Conservation (phyloP, 1,284 basidiomycete species). For the Schizopora paradoxa region DNA sequence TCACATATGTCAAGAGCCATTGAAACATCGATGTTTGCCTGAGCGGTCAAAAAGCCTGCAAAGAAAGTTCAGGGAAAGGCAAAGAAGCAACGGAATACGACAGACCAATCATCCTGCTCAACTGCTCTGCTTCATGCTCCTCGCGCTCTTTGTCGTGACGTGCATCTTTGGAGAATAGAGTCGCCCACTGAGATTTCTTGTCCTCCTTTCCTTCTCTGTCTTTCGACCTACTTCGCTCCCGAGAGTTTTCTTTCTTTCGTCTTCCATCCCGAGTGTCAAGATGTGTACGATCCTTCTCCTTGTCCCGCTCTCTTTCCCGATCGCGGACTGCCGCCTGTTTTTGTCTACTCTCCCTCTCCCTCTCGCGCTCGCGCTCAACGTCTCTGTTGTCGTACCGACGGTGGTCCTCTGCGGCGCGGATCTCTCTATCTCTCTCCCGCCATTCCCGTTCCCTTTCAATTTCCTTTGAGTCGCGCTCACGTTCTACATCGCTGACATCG, state of each 20-base stretch:
- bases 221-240: slow-evolving; percentile 25
- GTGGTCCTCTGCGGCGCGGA: neutral
- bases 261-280: slow-evolving; percentile 3
- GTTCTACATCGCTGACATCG: slow-evolving; percentile 1
- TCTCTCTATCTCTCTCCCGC: slow-evolving; percentile 6
- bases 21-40: slow-evolving; percentile 71
- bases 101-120: slow-evolving; percentile 67
- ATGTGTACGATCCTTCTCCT: neutral
- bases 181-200: slow-evolving; percentile 30
- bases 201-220: slow-evolving; percentile 33
- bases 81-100: slow-evolving; percentile 3
- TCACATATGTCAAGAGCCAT: slow-evolving; percentile 77
- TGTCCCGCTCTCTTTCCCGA: slow-evolving; percentile 1
- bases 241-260: neutral
- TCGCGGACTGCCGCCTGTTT: neutral
- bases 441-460: slow-evolving; percentile 5
- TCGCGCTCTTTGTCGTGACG: slow-evolving; percentile 26
- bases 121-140: slow-evolving; percentile 38
- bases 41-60: slow-evolving; percentile 67
- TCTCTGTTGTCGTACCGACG: neutral
- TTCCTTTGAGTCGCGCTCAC: slow-evolving; percentile 9
- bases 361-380: neutral
- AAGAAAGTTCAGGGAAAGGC: slow-evolving; percentile 11
- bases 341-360: slow-evolving; percentile 3
- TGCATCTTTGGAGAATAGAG: slow-evolving; percentile 42